phyloP scores from a whole-genome alignment of 169 alveolate species.

The Plasmodium relictum region DNA sequence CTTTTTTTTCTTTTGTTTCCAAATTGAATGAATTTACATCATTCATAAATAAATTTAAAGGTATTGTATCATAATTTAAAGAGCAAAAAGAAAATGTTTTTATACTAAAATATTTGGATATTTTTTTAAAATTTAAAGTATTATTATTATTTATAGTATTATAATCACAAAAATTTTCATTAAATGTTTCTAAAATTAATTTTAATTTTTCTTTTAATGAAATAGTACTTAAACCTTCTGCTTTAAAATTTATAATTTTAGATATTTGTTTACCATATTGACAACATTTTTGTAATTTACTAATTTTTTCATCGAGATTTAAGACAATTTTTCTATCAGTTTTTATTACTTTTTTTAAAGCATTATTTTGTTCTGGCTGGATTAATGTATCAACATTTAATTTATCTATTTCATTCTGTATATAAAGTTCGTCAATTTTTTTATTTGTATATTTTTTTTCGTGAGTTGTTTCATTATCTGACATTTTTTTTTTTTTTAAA shows the following conservation, averaged over 20 bases:
- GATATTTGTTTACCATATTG: slow-evolving; percentile 63
- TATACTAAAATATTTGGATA: slow-evolving; percentile 37
- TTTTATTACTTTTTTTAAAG: slow-evolving; percentile 42
- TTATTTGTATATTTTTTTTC: not conserved
- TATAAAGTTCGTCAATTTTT: slow-evolving; percentile 34
- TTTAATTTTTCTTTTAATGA: slow-evolving; percentile 35
- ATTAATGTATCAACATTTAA: slow-evolving; percentile 31
- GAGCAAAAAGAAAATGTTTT: slow-evolving; percentile 33
- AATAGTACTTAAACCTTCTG: slow-evolving; percentile 62
- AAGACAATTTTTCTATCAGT: slow-evolving; percentile 34
- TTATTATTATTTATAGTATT: not conserved
- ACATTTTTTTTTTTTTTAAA: no score
- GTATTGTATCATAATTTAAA: slow-evolving; percentile 48
- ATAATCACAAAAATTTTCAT: not conserved
- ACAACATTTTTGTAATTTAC: slow-evolving; percentile 48
- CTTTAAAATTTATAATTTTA: slow-evolving; percentile 51
- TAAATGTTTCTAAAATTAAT: slow-evolving; percentile 26
- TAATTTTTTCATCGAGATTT: slow-evolving; percentile 35
- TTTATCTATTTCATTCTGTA: slow-evolving; percentile 59
- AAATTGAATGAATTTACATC: slow-evolving; percentile 6
- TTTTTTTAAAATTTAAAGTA: slow-evolving; percentile 16
- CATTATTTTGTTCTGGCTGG: slow-evolving; percentile 60
- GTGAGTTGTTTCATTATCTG: not conserved
- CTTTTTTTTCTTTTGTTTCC: slow-evolving; percentile 30
- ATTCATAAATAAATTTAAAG: slow-evolving; percentile 26